A percentile compares a stretch with the other conserved stretches of the same genome.
Conservation (phyloP, 2,329 filamentous ascomycete species). For the Apiospora arundinis region DNA sequence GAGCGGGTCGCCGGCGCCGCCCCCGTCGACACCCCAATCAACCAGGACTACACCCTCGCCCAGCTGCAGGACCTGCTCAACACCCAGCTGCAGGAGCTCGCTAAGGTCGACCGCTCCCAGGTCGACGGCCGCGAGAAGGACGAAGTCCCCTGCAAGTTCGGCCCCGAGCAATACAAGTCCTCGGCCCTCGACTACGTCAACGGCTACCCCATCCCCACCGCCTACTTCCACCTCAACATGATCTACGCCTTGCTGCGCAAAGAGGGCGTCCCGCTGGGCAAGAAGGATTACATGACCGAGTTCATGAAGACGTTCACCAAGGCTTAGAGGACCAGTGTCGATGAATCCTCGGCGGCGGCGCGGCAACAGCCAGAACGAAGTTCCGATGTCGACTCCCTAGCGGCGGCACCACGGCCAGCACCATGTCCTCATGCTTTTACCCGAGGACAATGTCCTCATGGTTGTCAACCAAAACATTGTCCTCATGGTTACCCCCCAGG, state of each 20-base stretch:
- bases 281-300: too few species aligned
- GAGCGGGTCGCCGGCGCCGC: slow-evolving; percentile 45
- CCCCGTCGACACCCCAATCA: slow-evolving; percentile 35
- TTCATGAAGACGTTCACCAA: too few species aligned
- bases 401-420: too few species aligned
- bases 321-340: too few species aligned
- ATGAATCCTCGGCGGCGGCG: too few species aligned
- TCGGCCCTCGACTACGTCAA: slow-evolving; percentile 48
- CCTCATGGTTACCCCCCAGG: too few species aligned
- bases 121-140: slow-evolving; percentile 41
- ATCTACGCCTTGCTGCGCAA: slow-evolving; percentile 65
- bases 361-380: too few species aligned
- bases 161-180: slow-evolving; percentile 37
- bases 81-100: slow-evolving; percentile 33
- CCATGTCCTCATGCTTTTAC: too few species aligned
- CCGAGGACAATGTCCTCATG: too few species aligned
- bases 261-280: slow-evolving; percentile 65
- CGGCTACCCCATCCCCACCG: slow-evolving; percentile 60
- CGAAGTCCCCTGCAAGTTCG: slow-evolving; percentile 40
- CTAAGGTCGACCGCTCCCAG: slow-evolving; percentile 31
- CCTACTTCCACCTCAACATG: slow-evolving; percentile 61
- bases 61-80: slow-evolving; percentile 43
- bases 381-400: too few species aligned
- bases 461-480: too few species aligned
- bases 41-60: slow-evolving; percentile 38